phyloP scores from a whole-genome alignment of 768 basidiomycete genomes.

The Lactarius trivialis region DNA sequence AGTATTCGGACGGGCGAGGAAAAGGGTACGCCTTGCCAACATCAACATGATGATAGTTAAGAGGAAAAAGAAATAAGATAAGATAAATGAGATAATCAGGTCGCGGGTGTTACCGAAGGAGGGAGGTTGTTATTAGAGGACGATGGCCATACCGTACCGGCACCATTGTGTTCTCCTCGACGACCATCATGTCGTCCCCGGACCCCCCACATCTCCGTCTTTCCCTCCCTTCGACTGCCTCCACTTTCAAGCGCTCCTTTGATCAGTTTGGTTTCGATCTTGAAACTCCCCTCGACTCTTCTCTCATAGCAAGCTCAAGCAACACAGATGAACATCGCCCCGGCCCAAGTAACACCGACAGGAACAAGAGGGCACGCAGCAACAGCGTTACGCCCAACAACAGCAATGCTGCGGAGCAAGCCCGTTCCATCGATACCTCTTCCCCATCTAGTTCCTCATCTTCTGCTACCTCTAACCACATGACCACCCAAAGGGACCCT shows the following conservation, averaged over 20 bases:
- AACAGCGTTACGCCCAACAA: constrained; percentile 14
- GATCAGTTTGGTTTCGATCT: constrained; percentile 52
- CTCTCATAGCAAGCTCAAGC: constrained; percentile 28
- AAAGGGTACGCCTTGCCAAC: constrained; percentile 39
- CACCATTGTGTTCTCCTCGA: constrained; percentile 16
- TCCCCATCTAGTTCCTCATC: constrained; percentile 13
- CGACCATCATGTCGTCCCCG: constrained; percentile 27
- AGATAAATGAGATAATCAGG: neutral
- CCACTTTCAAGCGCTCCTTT: constrained; percentile 57
- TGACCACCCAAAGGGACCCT: constrained; percentile 4
- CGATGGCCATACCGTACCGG: neutral
- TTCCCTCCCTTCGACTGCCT: constrained; percentile 42
- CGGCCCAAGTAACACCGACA: constrained; percentile 19
- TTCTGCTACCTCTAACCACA: constrained; percentile 8
- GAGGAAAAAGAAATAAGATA: neutral
- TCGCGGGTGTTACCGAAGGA: constrained; percentile 4
- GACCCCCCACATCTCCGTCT: constrained; percentile 49
- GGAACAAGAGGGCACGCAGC: constrained; percentile 22
- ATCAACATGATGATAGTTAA: constrained; percentile 29
- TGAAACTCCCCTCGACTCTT: constrained; percentile 36
- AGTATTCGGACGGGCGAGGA: constrained; percentile 35
- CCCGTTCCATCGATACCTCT: constrained; percentile 10
- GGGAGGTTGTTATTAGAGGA: neutral
- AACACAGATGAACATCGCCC: constrained; percentile 20
- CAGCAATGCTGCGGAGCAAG: constrained; percentile 2